Evolutionary conservation across 2,329 filamentous ascomycete genomes (phyloP).

Genomic region (Calonectria crousiana): DNA sequence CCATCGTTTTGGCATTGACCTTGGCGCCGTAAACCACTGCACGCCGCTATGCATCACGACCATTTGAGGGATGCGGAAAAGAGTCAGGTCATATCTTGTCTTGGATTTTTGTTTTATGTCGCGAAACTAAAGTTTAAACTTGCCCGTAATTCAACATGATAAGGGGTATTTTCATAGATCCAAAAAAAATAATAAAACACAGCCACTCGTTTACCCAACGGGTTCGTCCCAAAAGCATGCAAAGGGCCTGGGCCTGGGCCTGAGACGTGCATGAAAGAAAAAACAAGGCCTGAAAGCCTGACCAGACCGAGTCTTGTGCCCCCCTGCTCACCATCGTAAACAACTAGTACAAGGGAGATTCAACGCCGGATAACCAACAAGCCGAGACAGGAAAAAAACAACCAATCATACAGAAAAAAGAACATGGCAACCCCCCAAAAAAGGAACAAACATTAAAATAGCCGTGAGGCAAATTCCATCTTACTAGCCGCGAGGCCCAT

Average conservation of each 20-base stretch:
- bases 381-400: conserved; percentile 21
- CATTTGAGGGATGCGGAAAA: conserved; percentile 10
- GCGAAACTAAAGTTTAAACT: conserved; percentile 31
- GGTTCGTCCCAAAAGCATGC: conserved; percentile 3
- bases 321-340: conserved; percentile 7
- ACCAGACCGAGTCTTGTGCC: conserved; percentile 10
- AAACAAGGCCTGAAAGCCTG: conserved; percentile 16
- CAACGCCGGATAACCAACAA: conserved; percentile 40
- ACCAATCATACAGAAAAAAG: conserved; percentile 6
- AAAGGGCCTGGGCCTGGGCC: not conserved
- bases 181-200: conserved; percentile 24
- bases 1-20: conserved; percentile 9
- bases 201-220: conserved; percentile 25
- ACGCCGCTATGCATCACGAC: conserved; percentile 14
- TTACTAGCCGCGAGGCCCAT: conserved; percentile 46
- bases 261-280: conserved; percentile 10
- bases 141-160: conserved; percentile 32
- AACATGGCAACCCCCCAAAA: conserved; percentile 18
- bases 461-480: conserved; percentile 47
- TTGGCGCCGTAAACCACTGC: not conserved
- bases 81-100: conserved; percentile 27
- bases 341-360: conserved; percentile 24
- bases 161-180: conserved; percentile 39
- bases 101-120: conserved; percentile 17
- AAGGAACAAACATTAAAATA: conserved; percentile 38